phyloP scores from a whole-genome alignment of 2,329 filamentous ascomycete species.

The Neurospora sp. region DNA sequence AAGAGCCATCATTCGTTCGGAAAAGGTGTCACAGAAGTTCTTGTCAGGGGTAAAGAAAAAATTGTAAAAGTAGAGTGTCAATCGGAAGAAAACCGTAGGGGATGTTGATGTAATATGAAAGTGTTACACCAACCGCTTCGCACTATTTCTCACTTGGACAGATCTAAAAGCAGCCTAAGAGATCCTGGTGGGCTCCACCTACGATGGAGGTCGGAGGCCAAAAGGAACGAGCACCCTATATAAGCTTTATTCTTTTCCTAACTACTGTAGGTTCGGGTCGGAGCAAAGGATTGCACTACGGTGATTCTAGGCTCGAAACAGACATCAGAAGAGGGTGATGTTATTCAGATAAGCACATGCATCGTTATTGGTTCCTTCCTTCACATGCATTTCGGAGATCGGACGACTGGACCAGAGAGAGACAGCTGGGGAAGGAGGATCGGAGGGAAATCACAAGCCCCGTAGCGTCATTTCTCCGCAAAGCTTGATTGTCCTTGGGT shows the following conservation, averaged over 20 bases:
- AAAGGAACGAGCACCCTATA: neutral
- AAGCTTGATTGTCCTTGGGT: neutral
- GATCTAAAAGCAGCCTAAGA: neutral
- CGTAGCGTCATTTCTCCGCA: neutral
- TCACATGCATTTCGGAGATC: neutral
- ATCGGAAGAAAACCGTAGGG: neutral
- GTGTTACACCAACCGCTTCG: neutral
- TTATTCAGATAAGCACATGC: neutral
- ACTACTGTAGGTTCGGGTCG: too few relatives aligned
- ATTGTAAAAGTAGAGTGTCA: neutral
- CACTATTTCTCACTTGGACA: neutral
- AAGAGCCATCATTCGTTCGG: neutral
- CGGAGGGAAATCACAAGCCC: neutral
- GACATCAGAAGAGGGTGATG: neutral
- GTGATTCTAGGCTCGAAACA: neutral
- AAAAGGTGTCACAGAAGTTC: neutral
- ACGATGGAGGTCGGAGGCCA: neutral
- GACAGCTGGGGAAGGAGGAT: neutral
- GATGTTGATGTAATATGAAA: neutral
- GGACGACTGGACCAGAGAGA: neutral
- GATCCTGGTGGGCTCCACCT: neutral
- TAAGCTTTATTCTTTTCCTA: neutral
- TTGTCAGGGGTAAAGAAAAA: neutral
- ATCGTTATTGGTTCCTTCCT: neutral
- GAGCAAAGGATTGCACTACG: neutral